phyloP scores from a whole-genome alignment of 495 filamentous ascomycete genomes.

The Eremomyces bilateralis region DNA sequence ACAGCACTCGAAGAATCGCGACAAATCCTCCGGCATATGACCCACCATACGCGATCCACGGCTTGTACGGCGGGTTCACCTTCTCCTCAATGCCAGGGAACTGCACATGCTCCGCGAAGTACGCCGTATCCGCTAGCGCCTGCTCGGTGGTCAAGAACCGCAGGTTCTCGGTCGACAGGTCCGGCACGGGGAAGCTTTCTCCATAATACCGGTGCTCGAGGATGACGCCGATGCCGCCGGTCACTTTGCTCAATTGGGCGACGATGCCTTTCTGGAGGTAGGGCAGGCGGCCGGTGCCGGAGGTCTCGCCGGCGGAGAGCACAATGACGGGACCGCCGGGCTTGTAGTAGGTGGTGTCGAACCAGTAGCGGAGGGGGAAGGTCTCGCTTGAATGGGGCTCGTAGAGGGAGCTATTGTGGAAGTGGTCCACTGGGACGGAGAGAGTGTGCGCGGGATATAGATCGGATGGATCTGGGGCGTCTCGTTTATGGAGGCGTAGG shows the following conservation, averaged over 20 bases:
- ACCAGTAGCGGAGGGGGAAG: constrained; percentile 51
- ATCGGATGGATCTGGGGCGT: constrained; percentile 19
- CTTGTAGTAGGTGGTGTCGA: constrained; percentile 42
- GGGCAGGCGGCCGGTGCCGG: constrained; percentile 30
- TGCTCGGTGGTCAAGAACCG: constrained; percentile 61
- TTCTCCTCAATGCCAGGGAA: constrained; percentile 44
- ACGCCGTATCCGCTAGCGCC: constrained; percentile 46
- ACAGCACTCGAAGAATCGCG: constrained; percentile 44
- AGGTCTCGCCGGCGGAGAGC: constrained; percentile 41
- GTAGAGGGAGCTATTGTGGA: constrained; percentile 46
- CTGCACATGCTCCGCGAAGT: constrained; percentile 44
- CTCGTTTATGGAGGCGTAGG: too few species aligned
- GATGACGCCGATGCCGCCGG: constrained; percentile 48
- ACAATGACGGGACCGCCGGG: constrained; percentile 53
- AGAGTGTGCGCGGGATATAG: constrained; percentile 38
- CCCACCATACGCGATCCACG: constrained; percentile 53
- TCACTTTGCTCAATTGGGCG: constrained; percentile 35
- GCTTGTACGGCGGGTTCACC: constrained; percentile 31
- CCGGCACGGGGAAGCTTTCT: constrained; percentile 30
- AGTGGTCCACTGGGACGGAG: constrained; percentile 50
- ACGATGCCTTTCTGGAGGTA: constrained; percentile 52
- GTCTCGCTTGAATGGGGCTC: constrained; percentile 39
- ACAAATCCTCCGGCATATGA: constrained; percentile 55
- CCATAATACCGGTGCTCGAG: constrained; percentile 62
- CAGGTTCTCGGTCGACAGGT: constrained; percentile 40